These are phyloP conservation scores for Cymodocea nodosa DNA, from an alignment of 116 monocot species.

Conservation along the genomic window DNA sequence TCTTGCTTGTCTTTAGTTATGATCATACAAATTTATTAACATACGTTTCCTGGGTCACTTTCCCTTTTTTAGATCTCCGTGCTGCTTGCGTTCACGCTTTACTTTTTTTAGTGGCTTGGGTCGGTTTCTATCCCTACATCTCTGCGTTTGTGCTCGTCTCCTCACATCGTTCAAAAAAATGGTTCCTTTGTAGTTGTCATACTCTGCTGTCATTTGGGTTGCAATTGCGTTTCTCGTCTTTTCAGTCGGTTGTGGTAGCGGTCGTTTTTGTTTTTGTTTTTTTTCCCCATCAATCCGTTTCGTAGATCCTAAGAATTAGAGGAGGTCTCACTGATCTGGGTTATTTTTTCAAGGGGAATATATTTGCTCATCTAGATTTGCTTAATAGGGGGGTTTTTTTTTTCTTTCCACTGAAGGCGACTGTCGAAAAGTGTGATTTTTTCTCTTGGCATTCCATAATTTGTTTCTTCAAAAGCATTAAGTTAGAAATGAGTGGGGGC, in stretches of 20 bases:
- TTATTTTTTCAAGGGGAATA: no score
- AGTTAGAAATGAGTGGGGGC: conserved; percentile 10
- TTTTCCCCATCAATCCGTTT: background rate
- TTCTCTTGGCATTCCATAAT: background rate
- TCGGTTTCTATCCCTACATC: background rate
- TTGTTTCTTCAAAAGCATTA: background rate
- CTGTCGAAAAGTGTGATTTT: no score
- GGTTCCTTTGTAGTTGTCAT: no score
- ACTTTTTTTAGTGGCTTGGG: background rate
- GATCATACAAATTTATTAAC: background rate
- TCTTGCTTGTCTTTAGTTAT: conserved; percentile 5
- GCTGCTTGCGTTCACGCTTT: background rate
- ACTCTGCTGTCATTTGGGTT: no score
- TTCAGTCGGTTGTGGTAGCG: no score
- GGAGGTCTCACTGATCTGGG: background rate
- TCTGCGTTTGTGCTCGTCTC: background rate
- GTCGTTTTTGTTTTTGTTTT: background rate
- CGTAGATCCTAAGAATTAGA: background rate
- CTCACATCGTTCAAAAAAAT: background rate
- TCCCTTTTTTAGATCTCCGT: conserved; percentile 5
- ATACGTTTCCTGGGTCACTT: background rate
- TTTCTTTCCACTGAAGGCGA: background rate
- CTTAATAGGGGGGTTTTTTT: no score
- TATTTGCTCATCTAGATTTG: no score
- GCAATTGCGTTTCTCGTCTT: no score